Base-by-base conservation (phyloP, 2,329 filamentous ascomycete species). In the Xylariaceae sp. region DNA sequence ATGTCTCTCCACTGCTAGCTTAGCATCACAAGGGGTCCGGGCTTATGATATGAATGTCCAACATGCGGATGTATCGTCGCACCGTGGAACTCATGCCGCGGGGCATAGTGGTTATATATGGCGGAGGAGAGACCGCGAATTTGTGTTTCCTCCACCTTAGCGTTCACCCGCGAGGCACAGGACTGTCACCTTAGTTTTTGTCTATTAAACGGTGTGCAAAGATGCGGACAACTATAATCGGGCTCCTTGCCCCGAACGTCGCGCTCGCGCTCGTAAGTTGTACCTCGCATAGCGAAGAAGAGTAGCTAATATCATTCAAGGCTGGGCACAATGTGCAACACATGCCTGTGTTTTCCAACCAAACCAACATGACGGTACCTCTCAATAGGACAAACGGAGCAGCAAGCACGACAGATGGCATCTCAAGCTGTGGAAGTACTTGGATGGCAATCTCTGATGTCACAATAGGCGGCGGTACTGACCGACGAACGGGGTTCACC, bases 401-500 rank as follows among this genome's bases (percentile, higher is more conserved):
- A 5, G 35, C 42, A 26, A 47, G 50, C 3, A 52, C 55, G 24
- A 58, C 58, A 6, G 62, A 68, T 53, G 62, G 40, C 29, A 62
- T 68, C 40, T 68, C 66, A 6, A 67, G 64, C 53, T 68, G 66
- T 33, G 56, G 59, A 6, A 50, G 16, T 21, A 49, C 50, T 1
- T 67, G 64, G 64, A 67, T 69, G 63, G 56, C 64, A 13, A 52
- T 62, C 24, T 53, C 62, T 27, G 61, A 68, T 50, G 62, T 67
- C 23, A 50, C 37, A 2, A 69, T 67, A 26, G 66, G 61, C 8
- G 45, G 40, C 23, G 64, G 64, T 32, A 64, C 59, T 3, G 66
- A 69, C 37, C 27, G n/a, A 13, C 65, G 66, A 20, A 59, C 15
- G n/a, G 64, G 66, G 2, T 69, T 60, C 33, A 62, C 46, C 33